Evolutionary conservation across 768 basidiomycete species (phyloP).

Genomic region (Mycena vulgaris): DNA sequence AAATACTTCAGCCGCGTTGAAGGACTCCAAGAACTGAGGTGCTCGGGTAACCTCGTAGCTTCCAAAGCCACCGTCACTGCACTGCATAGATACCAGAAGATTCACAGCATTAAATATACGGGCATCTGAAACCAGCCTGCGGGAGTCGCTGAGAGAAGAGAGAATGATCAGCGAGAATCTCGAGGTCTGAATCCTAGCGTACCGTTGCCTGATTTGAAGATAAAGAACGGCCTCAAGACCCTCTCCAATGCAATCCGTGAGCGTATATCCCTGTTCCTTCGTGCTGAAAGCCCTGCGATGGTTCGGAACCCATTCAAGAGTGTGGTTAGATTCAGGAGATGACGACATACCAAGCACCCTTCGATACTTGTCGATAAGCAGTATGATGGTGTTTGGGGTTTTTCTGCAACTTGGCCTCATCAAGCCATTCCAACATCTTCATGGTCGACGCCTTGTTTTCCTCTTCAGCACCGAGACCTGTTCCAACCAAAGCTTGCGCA

Average conservation of each 20-base stretch:
- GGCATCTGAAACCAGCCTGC: conserved; percentile 80
- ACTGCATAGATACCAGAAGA: conserved; percentile 88
- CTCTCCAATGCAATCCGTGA: conserved; percentile 96
- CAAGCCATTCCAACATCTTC: conserved; percentile 82
- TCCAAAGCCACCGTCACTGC: conserved; percentile 90
- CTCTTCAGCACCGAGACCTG: conserved; percentile 79
- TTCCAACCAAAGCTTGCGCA: conserved; percentile 94
- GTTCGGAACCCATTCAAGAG: background rate
- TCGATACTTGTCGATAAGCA: conserved; percentile 79
- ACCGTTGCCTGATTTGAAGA: conserved; percentile 85
- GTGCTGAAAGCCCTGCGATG: conserved; percentile 68
- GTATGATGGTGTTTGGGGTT: conserved; percentile 76
- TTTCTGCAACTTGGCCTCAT: conserved; percentile 77
- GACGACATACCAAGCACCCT: conserved; percentile 64
- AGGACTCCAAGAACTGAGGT: conserved; percentile 80
- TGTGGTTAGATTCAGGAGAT: background rate
- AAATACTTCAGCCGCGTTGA: conserved; percentile 98
- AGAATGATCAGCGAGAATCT: conserved; percentile 15
- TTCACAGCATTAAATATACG: conserved; percentile 91
- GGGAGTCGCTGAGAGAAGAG: conserved; percentile 63
- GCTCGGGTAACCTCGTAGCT: conserved; percentile 94
- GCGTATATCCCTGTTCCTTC: conserved; percentile 93
- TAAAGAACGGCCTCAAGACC: conserved; percentile 93
- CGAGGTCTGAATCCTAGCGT: conserved; percentile 45
- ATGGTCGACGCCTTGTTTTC: conserved; percentile 77